A percentile compares a stretch with the other conserved stretches of the same genome.
Evolutionary conservation across 2,329 filamentous ascomycete species (phyloP).

Genomic region (Rhinocladiella similis): DNA sequence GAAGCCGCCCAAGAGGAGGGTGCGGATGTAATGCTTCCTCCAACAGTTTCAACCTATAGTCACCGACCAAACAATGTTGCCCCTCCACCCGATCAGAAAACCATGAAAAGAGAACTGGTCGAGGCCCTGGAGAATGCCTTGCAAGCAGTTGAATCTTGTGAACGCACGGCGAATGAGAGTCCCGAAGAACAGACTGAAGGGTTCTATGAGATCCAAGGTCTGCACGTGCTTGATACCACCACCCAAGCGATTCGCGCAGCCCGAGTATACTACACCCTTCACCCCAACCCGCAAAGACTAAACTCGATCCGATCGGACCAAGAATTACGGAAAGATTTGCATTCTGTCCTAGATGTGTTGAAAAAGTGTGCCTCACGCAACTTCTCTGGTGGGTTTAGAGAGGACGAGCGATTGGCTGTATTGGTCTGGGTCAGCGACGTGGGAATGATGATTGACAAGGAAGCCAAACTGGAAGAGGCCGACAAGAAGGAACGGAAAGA

Average conservation of each 20-base stretch:
- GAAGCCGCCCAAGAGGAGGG: slow-evolving; percentile 60
- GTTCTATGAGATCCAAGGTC: slow-evolving; percentile 85
- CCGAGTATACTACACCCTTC: slow-evolving; percentile 93
- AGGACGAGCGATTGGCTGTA: slow-evolving; percentile 76
- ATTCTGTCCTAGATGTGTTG: slow-evolving; percentile 83
- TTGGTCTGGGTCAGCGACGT: slow-evolving; percentile 77
- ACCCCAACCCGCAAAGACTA: slow-evolving; percentile 81
- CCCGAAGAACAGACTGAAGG: slow-evolving; percentile 55
- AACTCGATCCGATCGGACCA: slow-evolving; percentile 87
- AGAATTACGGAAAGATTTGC: slow-evolving; percentile 77
- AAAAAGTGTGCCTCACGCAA: slow-evolving; percentile 87
- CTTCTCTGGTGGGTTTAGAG: slow-evolving; percentile 78
- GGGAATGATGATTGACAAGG: slow-evolving; percentile 70
- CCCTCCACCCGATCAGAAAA: slow-evolving; percentile 77
- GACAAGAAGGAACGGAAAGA: slow-evolving; percentile 70
- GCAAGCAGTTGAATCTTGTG: slow-evolving; percentile 57
- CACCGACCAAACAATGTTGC: slow-evolving; percentile 78
- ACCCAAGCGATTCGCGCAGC: slow-evolving; percentile 94
- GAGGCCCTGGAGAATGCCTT: slow-evolving; percentile 68
- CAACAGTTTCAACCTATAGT: slow-evolving; percentile 94
- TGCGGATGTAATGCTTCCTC: slow-evolving; percentile 83
- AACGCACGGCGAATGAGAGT: slow-evolving; percentile 36
- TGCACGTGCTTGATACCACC: slow-evolving; percentile 88
- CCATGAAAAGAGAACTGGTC: slow-evolving; percentile 70
- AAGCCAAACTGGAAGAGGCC: slow-evolving; percentile 73